Evolutionary conservation across 2,329 filamentous ascomycete genomes (phyloP).

Genomic region (Periconia digitata): DNA sequence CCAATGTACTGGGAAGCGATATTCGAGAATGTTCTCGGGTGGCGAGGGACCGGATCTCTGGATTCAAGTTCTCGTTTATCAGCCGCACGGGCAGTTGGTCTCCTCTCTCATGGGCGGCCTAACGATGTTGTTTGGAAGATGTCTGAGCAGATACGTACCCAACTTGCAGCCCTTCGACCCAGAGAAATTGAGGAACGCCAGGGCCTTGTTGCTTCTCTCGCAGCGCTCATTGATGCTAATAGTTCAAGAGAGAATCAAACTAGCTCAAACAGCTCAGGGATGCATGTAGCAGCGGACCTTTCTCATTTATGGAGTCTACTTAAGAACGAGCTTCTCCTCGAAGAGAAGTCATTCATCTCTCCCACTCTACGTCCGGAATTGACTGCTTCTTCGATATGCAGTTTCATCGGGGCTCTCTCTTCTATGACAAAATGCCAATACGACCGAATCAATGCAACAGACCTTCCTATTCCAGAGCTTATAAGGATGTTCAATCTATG

Average conservation of each 20-base stretch:
- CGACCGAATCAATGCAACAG: constrained; percentile 3
- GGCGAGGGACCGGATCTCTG: constrained; percentile 83
- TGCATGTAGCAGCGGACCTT: background rate
- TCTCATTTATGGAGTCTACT: constrained; percentile 33
- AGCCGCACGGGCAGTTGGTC: constrained; percentile 70
- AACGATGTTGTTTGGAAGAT: constrained; percentile 41
- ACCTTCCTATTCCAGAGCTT: constrained; percentile 19
- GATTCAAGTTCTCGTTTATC: constrained; percentile 73
- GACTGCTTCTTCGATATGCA: constrained; percentile 62
- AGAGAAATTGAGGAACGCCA: constrained; percentile 71
- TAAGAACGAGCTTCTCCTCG: constrained; percentile 35
- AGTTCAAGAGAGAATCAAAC: background rate
- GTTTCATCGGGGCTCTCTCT: constrained; percentile 50
- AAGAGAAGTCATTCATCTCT: constrained; percentile 43
- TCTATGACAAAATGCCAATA: constrained; percentile 13
- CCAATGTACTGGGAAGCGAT: constrained; percentile 67
- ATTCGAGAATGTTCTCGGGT: constrained; percentile 71
- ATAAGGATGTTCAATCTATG: constrained; percentile 34
- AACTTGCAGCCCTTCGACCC: constrained; percentile 51
- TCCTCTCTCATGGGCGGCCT: constrained; percentile 49
- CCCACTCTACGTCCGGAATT: constrained; percentile 62
- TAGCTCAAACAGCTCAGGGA: background rate
- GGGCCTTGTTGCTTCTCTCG: constrained; percentile 63
- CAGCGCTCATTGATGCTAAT: constrained; percentile 22
- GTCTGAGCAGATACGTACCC: constrained; percentile 45